phyloP scores from a whole-genome alignment of 2,329 filamentous ascomycete species.

The Fusarium sp. region DNA sequence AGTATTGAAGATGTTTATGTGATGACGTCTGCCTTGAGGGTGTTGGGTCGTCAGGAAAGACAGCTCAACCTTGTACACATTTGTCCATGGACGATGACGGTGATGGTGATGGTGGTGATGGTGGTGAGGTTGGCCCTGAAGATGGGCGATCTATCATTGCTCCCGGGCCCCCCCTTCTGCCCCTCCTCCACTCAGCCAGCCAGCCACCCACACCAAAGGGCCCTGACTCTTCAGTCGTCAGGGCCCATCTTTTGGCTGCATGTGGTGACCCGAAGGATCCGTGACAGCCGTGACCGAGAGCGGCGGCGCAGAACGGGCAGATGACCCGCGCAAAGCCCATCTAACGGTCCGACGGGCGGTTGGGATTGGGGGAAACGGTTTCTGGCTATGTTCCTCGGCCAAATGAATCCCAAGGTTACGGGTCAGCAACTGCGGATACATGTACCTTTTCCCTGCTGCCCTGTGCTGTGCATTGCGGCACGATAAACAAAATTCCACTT shows the following conservation, averaged over 20 bases:
- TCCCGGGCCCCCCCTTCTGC: slow-evolving; percentile 3
- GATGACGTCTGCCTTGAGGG: slow-evolving; percentile 29
- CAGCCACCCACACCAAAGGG: slow-evolving; percentile 29
- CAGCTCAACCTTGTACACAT: slow-evolving; percentile 9
- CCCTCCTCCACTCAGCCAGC: slow-evolving; percentile 15
- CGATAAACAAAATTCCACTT: neutral
- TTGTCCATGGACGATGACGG: neutral
- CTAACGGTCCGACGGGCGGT: neutral
- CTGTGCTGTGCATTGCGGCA: neutral
- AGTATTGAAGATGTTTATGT: slow-evolving; percentile 34
- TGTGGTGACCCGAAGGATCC: slow-evolving; percentile 40
- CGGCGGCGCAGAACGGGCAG: slow-evolving; percentile 7
- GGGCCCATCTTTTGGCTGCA: slow-evolving; percentile 20
- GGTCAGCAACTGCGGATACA: neutral
- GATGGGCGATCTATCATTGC: slow-evolving; percentile 5
- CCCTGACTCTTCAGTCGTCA: slow-evolving; percentile 21
- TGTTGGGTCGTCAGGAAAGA: slow-evolving; percentile 15
- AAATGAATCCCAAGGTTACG: neutral
- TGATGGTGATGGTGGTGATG: slow-evolving; percentile 16
- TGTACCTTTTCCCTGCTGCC: neutral
- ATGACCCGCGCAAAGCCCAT: slow-evolving; percentile 24
- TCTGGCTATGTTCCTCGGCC: neutral
- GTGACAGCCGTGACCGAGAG: slow-evolving; percentile 30
- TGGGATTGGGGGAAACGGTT: neutral
- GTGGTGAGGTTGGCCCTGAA: neutral